Conservation (phyloP, 176 grass and related monocot genomes). For the Microstegium vimineum region DNA sequence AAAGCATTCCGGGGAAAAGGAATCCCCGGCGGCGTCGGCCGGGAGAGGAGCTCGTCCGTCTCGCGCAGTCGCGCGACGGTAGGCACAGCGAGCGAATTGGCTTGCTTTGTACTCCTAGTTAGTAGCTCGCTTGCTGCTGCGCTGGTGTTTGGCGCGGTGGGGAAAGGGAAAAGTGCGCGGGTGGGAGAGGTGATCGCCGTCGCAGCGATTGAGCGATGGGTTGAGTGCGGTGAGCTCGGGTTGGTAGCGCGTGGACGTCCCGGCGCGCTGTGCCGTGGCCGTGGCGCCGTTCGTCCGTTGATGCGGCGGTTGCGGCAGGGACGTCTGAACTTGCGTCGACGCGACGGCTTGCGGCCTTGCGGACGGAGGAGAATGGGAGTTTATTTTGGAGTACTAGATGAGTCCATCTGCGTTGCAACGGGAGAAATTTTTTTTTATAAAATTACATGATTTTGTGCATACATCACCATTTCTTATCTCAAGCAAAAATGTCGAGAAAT, state of each 20-base stretch:
- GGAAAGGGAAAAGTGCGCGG: slow-evolving; percentile 1
- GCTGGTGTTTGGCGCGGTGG: slow-evolving; percentile 16
- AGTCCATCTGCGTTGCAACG: no score
- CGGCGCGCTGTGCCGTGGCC: not conserved
- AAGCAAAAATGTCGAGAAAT: no score
- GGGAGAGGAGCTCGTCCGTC: not conserved
- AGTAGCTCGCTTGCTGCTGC: not conserved
- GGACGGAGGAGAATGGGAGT: not conserved
- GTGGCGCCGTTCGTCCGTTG: slow-evolving; percentile 21
- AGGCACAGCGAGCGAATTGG: not conserved
- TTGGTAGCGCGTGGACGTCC: slow-evolving; percentile 31
- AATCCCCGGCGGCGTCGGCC: not conserved
- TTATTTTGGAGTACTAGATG: no score
- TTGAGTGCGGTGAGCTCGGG: not conserved
- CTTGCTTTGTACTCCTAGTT: not conserved
- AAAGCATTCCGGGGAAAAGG: slow-evolving; percentile 24
- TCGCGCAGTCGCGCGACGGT: slow-evolving; percentile 19
- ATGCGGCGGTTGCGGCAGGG: slow-evolving; percentile 26
- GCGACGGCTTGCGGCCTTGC: not conserved
- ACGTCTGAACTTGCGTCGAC: slow-evolving; percentile 3
- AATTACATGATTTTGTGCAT: no score
- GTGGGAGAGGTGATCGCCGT: not conserved
- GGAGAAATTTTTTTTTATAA: no score
- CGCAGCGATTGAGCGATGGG: not conserved
- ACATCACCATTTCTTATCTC: no score